Base-by-base conservation (phyloP, 306 rosid species). In the Lathyrus tuberosus region DNA sequence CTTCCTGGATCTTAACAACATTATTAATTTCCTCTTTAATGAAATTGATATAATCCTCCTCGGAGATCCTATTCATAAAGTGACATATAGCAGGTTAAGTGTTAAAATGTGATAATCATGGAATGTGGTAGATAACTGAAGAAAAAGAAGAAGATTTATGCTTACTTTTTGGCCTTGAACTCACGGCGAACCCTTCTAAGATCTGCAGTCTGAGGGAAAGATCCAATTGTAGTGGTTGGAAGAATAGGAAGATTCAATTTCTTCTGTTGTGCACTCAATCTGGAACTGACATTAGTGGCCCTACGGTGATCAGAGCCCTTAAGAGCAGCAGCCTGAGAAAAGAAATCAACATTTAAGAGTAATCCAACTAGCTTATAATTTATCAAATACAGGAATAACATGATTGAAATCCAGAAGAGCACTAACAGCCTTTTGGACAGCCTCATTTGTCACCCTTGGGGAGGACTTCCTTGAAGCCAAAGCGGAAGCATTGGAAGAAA, bases 1-100 rank as follows among this genome's bases (percentile, higher is more conserved):
- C 97, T 82, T 91, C 97, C 65, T 91, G 97, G 78, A 91, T 80
- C 85, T 86, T 82, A 64, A 91, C 91, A 24, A 88, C 97, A 77
- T 84, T 88, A 67, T 65, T 77, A 56, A 91, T 91, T 82, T 91
- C 97, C 81, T 86, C 86, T 79, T 86, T 86, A 20, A 91, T 91
- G 67, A 85, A 79, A 18, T 61, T 75, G 51, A 86, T 79, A 73
- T 88, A 88, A 4, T 82, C 83, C 65, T 86, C 87, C 82, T 83
- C 91, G 0, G 93, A 88, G 64, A 91, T 81, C 79, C 96, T 91
- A 67, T 48, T 56, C 66, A 26, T 53, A 66, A 16, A 69, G 53
- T n/a, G 52, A 17, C 64, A 47, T 26, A 54, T 10, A 54, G 40
- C 62, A 69, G 26, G 28, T 71, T 38, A 58, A 65, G 43, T 56